Percentiles rank a stretch among this genome's conserved stretches.
These are phyloP conservation scores for Plasmopara viticola DNA, from an alignment of 352 stramenopile species.

Conservation along the genomic window DNA sequence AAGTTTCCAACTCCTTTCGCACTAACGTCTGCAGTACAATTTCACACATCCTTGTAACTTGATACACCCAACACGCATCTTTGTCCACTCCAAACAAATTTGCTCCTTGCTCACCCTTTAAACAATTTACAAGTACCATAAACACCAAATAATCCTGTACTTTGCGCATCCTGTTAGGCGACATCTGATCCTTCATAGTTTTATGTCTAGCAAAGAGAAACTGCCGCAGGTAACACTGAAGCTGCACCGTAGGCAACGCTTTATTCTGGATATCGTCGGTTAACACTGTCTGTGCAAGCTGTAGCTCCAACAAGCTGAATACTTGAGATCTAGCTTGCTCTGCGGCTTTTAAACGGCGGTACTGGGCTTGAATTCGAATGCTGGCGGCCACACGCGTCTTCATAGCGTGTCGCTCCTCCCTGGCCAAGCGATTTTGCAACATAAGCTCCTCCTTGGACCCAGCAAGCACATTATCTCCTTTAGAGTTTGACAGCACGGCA, in stretches of 20 bases:
- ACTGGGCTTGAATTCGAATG: conserved; percentile 46
- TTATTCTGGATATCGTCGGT: conserved; percentile 27
- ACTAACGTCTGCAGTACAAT: conserved; percentile 35
- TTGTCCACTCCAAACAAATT: conserved; percentile 30
- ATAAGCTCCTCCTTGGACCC: conserved; percentile 54
- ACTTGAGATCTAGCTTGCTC: conserved; percentile 24
- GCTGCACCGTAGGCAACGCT: conserved; percentile 17
- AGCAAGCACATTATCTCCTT: conserved; percentile 6
- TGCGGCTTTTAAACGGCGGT: conserved; percentile 24
- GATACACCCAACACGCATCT: conserved; percentile 39
- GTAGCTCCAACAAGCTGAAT: conserved; percentile 34
- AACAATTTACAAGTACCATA: conserved; percentile 49
- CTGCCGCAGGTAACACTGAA: conserved; percentile 32
- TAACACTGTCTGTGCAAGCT: conserved; percentile 31
- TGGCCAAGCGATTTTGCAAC: conserved; percentile 42
- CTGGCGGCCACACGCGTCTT: conserved; percentile 34
- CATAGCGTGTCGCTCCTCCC: conserved; percentile 46
- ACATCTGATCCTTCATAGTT: conserved; percentile 1
- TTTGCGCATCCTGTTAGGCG: conserved; percentile 27
- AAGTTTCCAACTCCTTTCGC: conserved; percentile 16
- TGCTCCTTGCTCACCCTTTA: conserved; percentile 20
- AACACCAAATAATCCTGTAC: conserved; percentile 56
- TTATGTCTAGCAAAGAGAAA: conserved; percentile 34
- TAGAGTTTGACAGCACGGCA: conserved; percentile 13
- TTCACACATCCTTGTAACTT: conserved; percentile 39